Base-by-base conservation (phyloP, 257 asterid species). In the Gentiana straminea region DNA sequence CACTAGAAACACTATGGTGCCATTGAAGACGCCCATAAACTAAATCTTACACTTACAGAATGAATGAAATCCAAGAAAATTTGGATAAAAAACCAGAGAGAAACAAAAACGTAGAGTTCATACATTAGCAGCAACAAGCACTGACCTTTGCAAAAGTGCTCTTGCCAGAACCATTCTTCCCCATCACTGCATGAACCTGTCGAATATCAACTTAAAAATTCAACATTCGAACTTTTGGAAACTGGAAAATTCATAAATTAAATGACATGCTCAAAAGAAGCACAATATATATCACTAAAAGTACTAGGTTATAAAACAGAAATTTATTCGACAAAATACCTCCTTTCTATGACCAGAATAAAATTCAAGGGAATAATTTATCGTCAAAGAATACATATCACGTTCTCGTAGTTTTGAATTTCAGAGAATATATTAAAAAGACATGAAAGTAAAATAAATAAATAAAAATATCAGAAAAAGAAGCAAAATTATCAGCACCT, bases 101-200 rank as follows among this genome's bases (percentile, higher is more conserved):
- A 57, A 15, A 52, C 11, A 5, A 52, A 3, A 49, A 7, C 57
- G 45, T 52, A 24, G 6, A 59, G 54, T 37, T 8, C 37, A 35
- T 8, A 65, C 35, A 12, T 37, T 11, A 49, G 15, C 8, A 50
- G 36, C 49, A 59, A 50, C 37, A 54, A 66, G 65, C 64, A 74
- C 94, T 77, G 50, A 92, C 98, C 97, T 92, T 92, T 3, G 97
- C 97, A 54, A 92, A 86, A 46, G 99, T 92, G 77, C 99, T 88
- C 92, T 92, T 92, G 57, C 99, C 99, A 46, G 95, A 92, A 74
- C 99, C 99, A 74, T 92, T 92, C 79, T 84, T 86, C 68, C 99
- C 99, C 99, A 89, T 88, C 47, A 92, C 78, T 47, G 84, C 90
- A 69, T 92, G 99, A 67, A 86, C 91, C 99, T 92, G 52, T 57